Conservation (phyloP, 2,329 filamentous ascomycete genomes). For the Stagonosporopsis chrysanthemi region DNA sequence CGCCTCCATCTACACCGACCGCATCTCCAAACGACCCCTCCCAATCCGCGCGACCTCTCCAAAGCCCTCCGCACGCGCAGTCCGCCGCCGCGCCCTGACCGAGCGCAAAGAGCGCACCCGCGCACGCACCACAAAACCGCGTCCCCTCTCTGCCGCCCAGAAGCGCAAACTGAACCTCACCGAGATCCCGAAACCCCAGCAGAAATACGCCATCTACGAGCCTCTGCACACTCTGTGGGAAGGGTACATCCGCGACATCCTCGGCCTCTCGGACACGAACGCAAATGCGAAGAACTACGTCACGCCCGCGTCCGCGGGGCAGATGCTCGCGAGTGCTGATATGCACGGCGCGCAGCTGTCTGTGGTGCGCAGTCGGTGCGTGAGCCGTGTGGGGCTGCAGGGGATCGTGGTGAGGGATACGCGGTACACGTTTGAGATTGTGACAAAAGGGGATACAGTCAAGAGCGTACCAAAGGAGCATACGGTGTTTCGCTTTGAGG, state of each 20-base stretch:
- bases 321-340: slow-evolving; percentile 84
- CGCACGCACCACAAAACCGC: slow-evolving; percentile 60
- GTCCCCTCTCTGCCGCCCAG: slow-evolving; percentile 79
- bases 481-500: slow-evolving; percentile 79
- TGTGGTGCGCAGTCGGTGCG: slow-evolving; percentile 82
- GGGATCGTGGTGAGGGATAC: slow-evolving; percentile 92
- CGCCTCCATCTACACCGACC: slow-evolving; percentile 77
- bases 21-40: slow-evolving; percentile 82
- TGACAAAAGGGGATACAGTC: slow-evolving; percentile 73
- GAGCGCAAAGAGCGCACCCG: slow-evolving; percentile 43
- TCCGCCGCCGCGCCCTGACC: slow-evolving; percentile 62
- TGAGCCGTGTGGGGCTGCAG: slow-evolving; percentile 79
- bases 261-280: slow-evolving; percentile 63
- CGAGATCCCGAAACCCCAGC: slow-evolving; percentile 72
- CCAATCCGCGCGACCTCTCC: slow-evolving; percentile 80
- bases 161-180: slow-evolving; percentile 77
- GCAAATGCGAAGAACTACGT: slow-evolving; percentile 54
- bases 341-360: slow-evolving; percentile 86
- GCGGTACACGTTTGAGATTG: slow-evolving; percentile 83
- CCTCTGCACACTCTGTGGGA: slow-evolving; percentile 82
- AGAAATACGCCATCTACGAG: slow-evolving; percentile 77
- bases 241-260: slow-evolving; percentile 81
- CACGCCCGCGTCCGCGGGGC: slow-evolving; percentile 66
- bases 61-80: slow-evolving; percentile 54
- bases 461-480: slow-evolving; percentile 91